Evolutionary conservation across 2,329 filamentous ascomycete genomes (phyloP).

Genomic region (Phialocephala subalpina): DNA sequence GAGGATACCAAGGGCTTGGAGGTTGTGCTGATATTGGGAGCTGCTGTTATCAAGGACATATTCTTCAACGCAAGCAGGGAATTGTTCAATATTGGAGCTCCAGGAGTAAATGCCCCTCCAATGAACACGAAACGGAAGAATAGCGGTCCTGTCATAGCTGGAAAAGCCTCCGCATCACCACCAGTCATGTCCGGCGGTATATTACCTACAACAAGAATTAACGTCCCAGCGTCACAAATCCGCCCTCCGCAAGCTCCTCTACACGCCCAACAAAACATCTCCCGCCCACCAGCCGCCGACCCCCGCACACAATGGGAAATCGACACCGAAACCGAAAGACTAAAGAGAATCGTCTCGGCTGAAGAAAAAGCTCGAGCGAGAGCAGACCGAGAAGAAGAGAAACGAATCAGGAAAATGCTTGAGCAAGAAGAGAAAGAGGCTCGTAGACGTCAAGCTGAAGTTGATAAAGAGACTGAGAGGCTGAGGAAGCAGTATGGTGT

Average conservation of each 20-base stretch:
- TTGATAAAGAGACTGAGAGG: constrained; percentile 85
- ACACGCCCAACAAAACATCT: constrained; percentile 28
- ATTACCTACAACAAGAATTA: constrained; percentile 19
- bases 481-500: constrained; percentile 72
- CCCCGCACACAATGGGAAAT: constrained; percentile 54
- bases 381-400: constrained; percentile 63
- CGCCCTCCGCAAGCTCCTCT: constrained; percentile 24
- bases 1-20: constrained; percentile 95
- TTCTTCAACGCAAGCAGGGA: constrained; percentile 73
- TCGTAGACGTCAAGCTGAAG: constrained; percentile 61
- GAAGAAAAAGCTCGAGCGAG: constrained; percentile 57
- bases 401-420: constrained; percentile 70
- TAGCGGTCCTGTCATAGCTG: constrained; percentile 37
- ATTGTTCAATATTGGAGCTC: constrained; percentile 76
- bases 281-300: constrained; percentile 38
- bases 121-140: constrained; percentile 38
- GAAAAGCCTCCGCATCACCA: constrained; percentile 29
- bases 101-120: constrained; percentile 33
- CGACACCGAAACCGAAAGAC: constrained; percentile 79
- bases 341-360: constrained; percentile 61
- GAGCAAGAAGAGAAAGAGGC: constrained; percentile 71
- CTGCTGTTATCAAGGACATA: constrained; percentile 71
- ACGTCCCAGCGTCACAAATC: constrained; percentile 36
- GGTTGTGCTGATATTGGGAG: constrained; percentile 73
- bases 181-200: constrained; percentile 42